A percentile compares a stretch with the other conserved stretches of the same genome.
These are phyloP conservation scores for Rehmannia glutinosa DNA, from an alignment of 257 asterid species.

Conservation along the genomic window DNA sequence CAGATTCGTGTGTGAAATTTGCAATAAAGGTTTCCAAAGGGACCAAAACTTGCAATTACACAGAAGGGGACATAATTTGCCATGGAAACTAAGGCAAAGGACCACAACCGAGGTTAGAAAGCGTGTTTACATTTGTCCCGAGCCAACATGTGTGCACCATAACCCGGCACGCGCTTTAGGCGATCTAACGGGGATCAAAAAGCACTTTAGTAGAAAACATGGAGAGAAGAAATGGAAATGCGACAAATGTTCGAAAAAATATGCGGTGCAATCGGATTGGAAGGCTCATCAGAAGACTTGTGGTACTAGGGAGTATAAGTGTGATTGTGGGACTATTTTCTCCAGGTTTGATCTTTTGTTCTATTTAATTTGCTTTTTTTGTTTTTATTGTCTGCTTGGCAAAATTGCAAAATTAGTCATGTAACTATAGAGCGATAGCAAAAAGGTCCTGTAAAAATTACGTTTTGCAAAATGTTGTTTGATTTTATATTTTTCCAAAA, in stretches of 20 bases:
- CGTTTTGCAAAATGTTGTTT: too few species aligned
- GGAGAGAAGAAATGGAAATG: constrained; percentile 97
- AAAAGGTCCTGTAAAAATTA: too few species aligned
- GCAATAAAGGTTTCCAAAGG: too few species aligned
- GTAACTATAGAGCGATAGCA: too few species aligned
- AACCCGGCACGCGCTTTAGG: constrained; percentile 70
- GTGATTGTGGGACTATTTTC: constrained; percentile 94
- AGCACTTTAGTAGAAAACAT: constrained; percentile 78
- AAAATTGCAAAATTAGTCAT: too few species aligned
- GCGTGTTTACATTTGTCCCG: constrained; percentile 83
- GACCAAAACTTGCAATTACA: constrained; percentile 86
- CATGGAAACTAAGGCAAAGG: constrained; percentile 81
- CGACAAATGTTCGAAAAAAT: constrained; percentile 72
- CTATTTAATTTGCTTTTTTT: too few species aligned
- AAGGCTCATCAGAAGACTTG: constrained; percentile 93
- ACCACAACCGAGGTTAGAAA: constrained; percentile 53
- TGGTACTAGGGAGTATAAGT: constrained; percentile 78
- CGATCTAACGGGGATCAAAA: constrained; percentile 91
- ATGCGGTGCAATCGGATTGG: constrained; percentile 91
- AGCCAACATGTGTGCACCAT: constrained; percentile 73
- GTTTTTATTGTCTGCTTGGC: too few species aligned
- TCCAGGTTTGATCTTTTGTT: too few species aligned
- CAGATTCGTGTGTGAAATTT: too few species aligned
- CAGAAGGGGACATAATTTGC: constrained; percentile 84
- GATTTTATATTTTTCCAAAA: too few species aligned